Base-by-base conservation (phyloP, 2,329 filamentous ascomycete genomes). In the Dichotomopilus funicola region DNA sequence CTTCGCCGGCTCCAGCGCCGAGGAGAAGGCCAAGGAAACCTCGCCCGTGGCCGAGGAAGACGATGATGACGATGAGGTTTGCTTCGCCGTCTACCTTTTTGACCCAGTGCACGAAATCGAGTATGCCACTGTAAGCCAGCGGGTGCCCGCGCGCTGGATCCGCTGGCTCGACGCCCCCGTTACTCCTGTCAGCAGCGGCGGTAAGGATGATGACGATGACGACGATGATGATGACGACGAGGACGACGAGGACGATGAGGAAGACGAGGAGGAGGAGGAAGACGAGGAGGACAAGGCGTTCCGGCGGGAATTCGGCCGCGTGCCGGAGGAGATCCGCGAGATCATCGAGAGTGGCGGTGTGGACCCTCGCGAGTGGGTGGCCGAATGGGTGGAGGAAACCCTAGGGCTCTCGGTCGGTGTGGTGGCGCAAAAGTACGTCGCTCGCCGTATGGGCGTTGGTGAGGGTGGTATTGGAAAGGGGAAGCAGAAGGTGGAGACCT, bases 281-380 rank as follows among this genome's bases (percentile, higher is more conserved):
- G 19, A 27, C 19, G 19, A 27, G 19, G 19, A 27, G 19, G 19
- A 27, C 19, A 27, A 27, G 19, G 19, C 19, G 47, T 69, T 54
- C 40, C 52, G 59, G 71, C 37, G 51, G 4, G 66, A 65, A 19
- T 61, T 67, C 11, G 64, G 66, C 8, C 65, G 65, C n/a, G 71
- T 91, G 37, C 92, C 94, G 0, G 87, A 89, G 34, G 90, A 91
- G 66, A 96, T 99, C 64, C 79, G 82, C 27, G 88, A 92, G 62
- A 95, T 97, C 60, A 83, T 99, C 42, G 82, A 84, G 65, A 73
- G 74, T 45, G 83, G 83, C 7, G 83, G 81, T 47, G 89, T 97
- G 2, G 94, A 99, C 67, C 94, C 94, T 0, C 80, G 94, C 56
- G 94, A 99, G 71, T 99, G 94, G 94, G 89, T 96, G 40, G 88